Percentiles rank a stretch among this genome's conserved stretches.
Evolutionary conservation across 2,329 filamentous ascomycete species (phyloP).

Genomic region (Pyrenochaeta sp.): DNA sequence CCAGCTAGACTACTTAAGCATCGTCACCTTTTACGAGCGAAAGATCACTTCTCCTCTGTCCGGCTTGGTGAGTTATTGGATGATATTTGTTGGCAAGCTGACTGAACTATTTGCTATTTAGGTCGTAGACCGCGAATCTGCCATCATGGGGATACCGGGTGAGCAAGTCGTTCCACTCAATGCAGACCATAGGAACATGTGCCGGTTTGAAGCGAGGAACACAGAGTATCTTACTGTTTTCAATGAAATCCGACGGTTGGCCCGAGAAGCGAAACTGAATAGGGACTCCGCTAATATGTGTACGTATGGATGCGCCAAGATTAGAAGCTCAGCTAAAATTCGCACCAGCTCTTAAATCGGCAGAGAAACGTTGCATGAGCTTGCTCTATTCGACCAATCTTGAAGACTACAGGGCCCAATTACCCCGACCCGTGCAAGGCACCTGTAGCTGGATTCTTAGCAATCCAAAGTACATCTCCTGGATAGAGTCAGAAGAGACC

Average conservation of each 20-base stretch:
- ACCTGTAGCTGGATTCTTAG: conserved; percentile 50
- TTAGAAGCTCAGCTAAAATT: conserved; percentile 16
- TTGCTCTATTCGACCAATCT: conserved; percentile 42
- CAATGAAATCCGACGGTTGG: too few relatives aligned
- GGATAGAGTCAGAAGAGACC: conserved; percentile 35
- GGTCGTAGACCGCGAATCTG: conserved; percentile 27
- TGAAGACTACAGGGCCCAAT: conserved; percentile 37
- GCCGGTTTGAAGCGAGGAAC: conserved; percentile 19
- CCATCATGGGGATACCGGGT: conserved; percentile 24
- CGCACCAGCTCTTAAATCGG: conserved; percentile 38
- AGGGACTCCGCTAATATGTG: conserved; percentile 21
- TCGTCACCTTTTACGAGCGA: conserved; percentile 25
- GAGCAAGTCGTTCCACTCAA: conserved; percentile 25
- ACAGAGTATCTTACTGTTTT: too few relatives aligned
- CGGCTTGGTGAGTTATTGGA: conserved; percentile 18
- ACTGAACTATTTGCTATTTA: conserved; percentile 12
- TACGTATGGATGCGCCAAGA: conserved; percentile 17
- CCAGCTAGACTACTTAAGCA: conserved; percentile 11
- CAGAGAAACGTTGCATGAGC: conserved; percentile 43
- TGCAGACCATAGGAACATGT: conserved; percentile 28
- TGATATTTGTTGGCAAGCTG: neutral
- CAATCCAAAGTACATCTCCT: conserved; percentile 38
- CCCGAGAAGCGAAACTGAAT: too few relatives aligned
- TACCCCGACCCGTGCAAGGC: conserved; percentile 40
- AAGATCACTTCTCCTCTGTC: conserved; percentile 13